These are phyloP conservation scores for Pseudogymnoascus sp. DNA, from an alignment of 2,329 filamentous ascomycete genomes.

Conservation along the genomic window DNA sequence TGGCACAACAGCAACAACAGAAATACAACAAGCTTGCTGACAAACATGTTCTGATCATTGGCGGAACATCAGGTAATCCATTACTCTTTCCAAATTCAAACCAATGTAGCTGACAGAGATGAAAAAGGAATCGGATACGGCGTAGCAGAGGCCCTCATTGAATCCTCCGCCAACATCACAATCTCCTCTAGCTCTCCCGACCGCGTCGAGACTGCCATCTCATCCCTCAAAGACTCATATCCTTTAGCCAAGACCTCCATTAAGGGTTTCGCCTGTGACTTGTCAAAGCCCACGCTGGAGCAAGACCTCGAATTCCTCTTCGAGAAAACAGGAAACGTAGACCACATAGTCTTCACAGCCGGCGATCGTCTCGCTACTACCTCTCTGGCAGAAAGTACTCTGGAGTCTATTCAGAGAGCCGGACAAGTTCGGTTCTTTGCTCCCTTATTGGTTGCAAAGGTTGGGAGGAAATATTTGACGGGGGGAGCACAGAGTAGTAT, in stretches of 20 bases:
- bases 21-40: constrained; percentile 21
- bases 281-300: constrained; percentile 16
- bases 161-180: constrained; percentile 20
- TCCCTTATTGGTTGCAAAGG: constrained; percentile 22
- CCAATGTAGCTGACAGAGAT: neutral
- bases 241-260: constrained; percentile 4
- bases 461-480: constrained; percentile 14
- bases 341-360: constrained; percentile 26
- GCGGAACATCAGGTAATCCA: constrained; percentile 21
- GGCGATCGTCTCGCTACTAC: constrained; percentile 16
- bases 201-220: constrained; percentile 12
- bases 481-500: neutral
- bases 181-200: constrained; percentile 15
- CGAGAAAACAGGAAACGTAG: constrained; percentile 27
- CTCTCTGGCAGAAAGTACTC: constrained; percentile 14
- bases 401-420: constrained; percentile 15
- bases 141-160: constrained; percentile 24
- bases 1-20: neutral
- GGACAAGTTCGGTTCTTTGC: constrained; percentile 23
- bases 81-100: neutral
- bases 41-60: constrained; percentile 24
- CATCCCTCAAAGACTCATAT: constrained; percentile 9
- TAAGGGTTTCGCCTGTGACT: constrained; percentile 20
- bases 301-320: constrained; percentile 37
- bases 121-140: constrained; percentile 19